A percentile compares a stretch with the other conserved stretches of the same genome.
These are phyloP conservation scores for Paecilomyces niveus DNA, from an alignment of 2,329 filamentous ascomycete genomes.

Conservation along the genomic window DNA sequence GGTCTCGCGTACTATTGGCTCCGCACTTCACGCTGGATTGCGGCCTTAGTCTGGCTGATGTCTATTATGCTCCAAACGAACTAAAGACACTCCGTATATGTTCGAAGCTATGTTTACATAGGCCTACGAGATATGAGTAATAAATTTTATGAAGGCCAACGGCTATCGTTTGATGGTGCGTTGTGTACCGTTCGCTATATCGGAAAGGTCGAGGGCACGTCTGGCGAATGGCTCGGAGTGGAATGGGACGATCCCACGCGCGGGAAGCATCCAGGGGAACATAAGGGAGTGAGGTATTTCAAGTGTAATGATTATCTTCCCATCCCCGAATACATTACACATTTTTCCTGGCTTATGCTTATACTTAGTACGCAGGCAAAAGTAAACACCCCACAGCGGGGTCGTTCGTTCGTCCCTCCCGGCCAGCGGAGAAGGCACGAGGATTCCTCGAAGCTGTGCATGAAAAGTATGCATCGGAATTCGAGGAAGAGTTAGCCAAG, in stretches of 20 bases:
- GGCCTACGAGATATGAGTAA: constrained; percentile 18
- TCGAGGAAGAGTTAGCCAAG: constrained; percentile 24
- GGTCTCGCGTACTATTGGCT: constrained; percentile 1
- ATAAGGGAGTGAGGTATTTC: constrained; percentile 76
- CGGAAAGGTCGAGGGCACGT: constrained; percentile 67
- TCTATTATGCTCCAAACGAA: not conserved
- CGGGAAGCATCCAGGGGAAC: constrained; percentile 84
- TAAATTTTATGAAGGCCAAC: constrained; percentile 55
- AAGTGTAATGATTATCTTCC: constrained; percentile 49
- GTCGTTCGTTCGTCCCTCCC: constrained; percentile 77
- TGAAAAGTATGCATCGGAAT: constrained; percentile 72
- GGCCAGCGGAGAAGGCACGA: constrained; percentile 59
- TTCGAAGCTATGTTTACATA: not conserved
- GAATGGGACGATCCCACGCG: constrained; percentile 88
- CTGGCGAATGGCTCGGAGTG: constrained; percentile 80
- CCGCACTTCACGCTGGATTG: not conserved
- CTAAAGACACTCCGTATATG: not conserved
- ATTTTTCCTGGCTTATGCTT: constrained; percentile 5
- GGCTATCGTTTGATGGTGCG: constrained; percentile 69
- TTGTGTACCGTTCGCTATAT: constrained; percentile 80
- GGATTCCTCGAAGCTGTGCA: constrained; percentile 74
- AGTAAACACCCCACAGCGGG: constrained; percentile 62
- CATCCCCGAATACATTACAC: constrained; percentile 6
- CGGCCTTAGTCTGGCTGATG: not conserved
- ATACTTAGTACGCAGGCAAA: constrained; percentile 41